Evolutionary conservation across 331 rosid species (phyloP).

Genomic region (Quercus tomentella): DNA sequence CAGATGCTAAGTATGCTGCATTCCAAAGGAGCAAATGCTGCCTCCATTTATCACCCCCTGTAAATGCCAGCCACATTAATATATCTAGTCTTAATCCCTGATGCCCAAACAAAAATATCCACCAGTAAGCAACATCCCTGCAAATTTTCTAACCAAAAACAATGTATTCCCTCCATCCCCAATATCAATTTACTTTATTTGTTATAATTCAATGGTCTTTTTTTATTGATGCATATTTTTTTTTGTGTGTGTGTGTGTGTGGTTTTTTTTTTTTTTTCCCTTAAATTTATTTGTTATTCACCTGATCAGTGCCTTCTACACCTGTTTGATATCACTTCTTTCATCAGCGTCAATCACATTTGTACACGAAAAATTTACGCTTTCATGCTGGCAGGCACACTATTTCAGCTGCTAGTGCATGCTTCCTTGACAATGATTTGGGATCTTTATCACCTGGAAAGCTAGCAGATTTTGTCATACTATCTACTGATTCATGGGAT

Average conservation of each 20-base stretch:
- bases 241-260: background rate
- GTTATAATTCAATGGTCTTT: background rate
- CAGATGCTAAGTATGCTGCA: too few species aligned
- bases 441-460: conserved; percentile 75
- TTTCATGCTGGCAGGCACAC: conserved; percentile 54
- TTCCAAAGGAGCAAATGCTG: too few species aligned
- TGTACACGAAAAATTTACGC: conserved; percentile 1
- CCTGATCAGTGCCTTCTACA: background rate
- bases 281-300: background rate
- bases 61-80: background rate
- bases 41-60: too few species aligned
- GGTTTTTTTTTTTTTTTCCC: background rate
- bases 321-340: background rate
- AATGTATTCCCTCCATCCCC: too few species aligned
- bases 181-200: too few species aligned
- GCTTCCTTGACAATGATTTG: conserved; percentile 70
- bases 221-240: background rate
- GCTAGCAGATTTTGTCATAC: conserved; percentile 78
- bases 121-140: background rate
- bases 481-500: conserved; percentile 64
- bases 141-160: background rate
- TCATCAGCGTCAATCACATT: background rate
- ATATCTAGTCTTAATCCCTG: background rate
- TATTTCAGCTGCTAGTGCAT: conserved; percentile 73
- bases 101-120: background rate